phyloP scores from a whole-genome alignment of 345 rosid genomes.

The Garcia nutans region DNA sequence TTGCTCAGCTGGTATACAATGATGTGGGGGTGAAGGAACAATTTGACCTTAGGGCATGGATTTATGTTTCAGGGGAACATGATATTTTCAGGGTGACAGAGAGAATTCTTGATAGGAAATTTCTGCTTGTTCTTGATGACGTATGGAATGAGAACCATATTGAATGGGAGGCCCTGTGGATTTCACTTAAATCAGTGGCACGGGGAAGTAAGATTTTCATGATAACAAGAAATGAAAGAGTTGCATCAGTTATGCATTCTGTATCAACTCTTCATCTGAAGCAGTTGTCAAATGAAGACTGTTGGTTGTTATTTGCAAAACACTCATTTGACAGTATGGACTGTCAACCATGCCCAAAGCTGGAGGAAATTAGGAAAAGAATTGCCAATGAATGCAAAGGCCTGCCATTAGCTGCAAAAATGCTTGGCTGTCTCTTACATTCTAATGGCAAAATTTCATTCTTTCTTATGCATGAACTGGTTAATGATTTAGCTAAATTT shows the following conservation, averaged over 20 bases:
- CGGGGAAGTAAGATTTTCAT: not conserved
- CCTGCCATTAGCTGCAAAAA: slow-evolving; percentile 7
- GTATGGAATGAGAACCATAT: not conserved
- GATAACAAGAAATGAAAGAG: not conserved
- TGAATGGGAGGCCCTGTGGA: not conserved
- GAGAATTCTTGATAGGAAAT: not conserved
- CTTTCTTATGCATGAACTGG: slow-evolving; percentile 16
- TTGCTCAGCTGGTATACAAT: not conserved
- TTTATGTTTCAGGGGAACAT: slow-evolving; percentile 1
- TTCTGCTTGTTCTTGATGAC: slow-evolving; percentile 16
- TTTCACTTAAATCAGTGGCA: not conserved
- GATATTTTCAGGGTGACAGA: not conserved
- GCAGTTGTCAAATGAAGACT: not conserved
- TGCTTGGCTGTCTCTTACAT: not conserved
- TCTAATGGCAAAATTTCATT: not conserved
- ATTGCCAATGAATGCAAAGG: not conserved
- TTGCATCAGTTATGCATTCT: not conserved
- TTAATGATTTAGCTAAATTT: slow-evolving; percentile 18
- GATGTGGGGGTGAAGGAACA: not conserved
- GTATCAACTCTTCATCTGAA: not conserved
- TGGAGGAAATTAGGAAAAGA: not conserved
- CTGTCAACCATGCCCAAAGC: not conserved
- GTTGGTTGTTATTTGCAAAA: slow-evolving; percentile 2
- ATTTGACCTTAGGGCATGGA: slow-evolving; percentile 5
- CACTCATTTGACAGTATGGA: not conserved